Percentiles rank a stretch among this genome's conserved stretches.
These are phyloP conservation scores for Takashimella tepidaria DNA, from an alignment of 1,284 basidiomycete species.

Conservation along the genomic window DNA sequence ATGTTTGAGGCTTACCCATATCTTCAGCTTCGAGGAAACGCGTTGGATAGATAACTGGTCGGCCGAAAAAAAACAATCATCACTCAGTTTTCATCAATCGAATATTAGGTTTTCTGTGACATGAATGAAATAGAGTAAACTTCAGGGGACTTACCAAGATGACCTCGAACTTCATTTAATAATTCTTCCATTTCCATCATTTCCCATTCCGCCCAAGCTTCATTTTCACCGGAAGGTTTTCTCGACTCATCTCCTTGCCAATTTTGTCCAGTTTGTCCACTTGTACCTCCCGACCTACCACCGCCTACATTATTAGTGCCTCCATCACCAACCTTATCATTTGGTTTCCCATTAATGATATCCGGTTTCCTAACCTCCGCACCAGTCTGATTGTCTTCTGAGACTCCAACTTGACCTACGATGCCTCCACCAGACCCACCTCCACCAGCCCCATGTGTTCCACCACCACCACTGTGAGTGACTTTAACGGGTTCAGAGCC, in stretches of 20 bases:
- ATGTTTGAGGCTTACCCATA: constrained; percentile 51
- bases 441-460: constrained; percentile 48
- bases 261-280: background rate
- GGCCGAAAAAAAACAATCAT: too few relatives aligned
- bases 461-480: constrained; percentile 33
- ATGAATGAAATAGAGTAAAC: background rate
- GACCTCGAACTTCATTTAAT: constrained; percentile 68
- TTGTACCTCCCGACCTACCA: background rate
- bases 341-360: constrained; percentile 23
- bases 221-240: constrained; percentile 53
- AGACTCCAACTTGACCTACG: constrained; percentile 32
- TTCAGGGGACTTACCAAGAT: constrained; percentile 61
- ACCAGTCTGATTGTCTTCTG: background rate
- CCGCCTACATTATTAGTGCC: constrained; percentile 1
- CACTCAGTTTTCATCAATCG: constrained; percentile 1
- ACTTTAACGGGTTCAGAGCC: constrained; percentile 38
- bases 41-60: constrained; percentile 72
- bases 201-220: constrained; percentile 75
- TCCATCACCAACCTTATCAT: background rate
- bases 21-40: constrained; percentile 83
- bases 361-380: constrained; percentile 11
- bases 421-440: constrained; percentile 47
- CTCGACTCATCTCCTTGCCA: constrained; percentile 13
- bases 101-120: background rate
- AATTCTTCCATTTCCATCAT: constrained; percentile 80